Base-by-base conservation (phyloP, 192 early-diverging fungal species). In the Coemansia sp. region DNA sequence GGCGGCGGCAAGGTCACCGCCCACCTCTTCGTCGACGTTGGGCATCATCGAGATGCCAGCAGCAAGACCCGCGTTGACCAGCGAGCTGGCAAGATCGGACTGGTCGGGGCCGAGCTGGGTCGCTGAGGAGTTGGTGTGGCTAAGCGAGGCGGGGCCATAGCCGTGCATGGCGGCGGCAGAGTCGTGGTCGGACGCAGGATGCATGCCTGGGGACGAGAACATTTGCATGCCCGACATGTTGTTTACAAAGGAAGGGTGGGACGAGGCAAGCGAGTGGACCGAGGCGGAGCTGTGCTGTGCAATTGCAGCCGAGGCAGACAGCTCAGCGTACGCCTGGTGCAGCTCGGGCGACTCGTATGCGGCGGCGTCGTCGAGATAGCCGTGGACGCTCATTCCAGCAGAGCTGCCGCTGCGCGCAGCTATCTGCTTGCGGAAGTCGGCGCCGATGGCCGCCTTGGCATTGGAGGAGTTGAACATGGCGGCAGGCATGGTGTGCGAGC, bases 381-480 rank as follows among this genome's bases (percentile, higher is more conserved):
- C 38, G 43, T 50, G 44, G 18, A 18, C 28, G 11, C 23, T 26
- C 9, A 25, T 26, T 14, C 5, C 26, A 4, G 42, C 22, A 3
- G 17, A 11, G 9, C 22, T 25, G 4, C 5, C 14, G 27, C 38
- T 52, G 26, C 59, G 59, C 2, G 59, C 66, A 7, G 66, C 67
- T 27, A 70, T 33, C 39, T 70, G 67, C 55, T 63, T 63, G 50
- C 67, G 60, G 50, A 70, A 41, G 32, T 70, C 67, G 1, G 67
- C 38, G 20, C 36, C 36, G 27, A 57, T 57, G 46, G 32, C 53
- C 11, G 32, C 24, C 8, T 61, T 55, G 4, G 60, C 56, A 5
- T 19, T 28, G 14, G 68, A 58, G 3, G 45, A 39, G 35, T 33
- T 43, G 22, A 54, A 62, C 40, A 40, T 50, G 22, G 42, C 27